phyloP scores from a whole-genome alignment of 148 eudicot genomes.

The Bassia scoparia region DNA sequence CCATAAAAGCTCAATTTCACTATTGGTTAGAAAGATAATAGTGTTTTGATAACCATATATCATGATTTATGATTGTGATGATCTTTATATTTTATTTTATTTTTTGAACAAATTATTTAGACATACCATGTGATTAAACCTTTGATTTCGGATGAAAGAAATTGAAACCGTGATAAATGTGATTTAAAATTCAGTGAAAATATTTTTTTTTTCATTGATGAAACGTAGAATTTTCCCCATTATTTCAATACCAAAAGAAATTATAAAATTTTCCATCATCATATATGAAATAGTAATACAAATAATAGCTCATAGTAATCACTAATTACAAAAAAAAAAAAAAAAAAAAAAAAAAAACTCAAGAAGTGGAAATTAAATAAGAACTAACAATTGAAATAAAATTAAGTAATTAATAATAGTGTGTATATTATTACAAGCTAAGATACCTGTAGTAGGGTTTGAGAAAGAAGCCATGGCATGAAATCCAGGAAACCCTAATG shows the following conservation, averaged over 20 bases:
- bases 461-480: conserved; percentile 7
- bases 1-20: background rate
- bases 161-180: background rate
- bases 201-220: background rate
- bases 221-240: background rate
- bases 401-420: too few relatives aligned
- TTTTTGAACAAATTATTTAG: background rate
- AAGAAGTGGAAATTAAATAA: too few relatives aligned
- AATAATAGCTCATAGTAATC: too few relatives aligned
- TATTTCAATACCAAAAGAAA: background rate
- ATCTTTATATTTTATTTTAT: background rate
- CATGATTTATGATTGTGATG: background rate
- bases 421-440: background rate
- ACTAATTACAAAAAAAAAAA: background rate
- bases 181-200: background rate
- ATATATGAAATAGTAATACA: too few relatives aligned
- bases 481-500: conserved; percentile 32
- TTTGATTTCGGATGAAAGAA: background rate
- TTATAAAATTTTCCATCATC: background rate
- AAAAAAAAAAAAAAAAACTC: background rate
- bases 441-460: conserved; percentile 35
- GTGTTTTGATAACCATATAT: conserved; percentile 3
- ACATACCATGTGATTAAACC: conserved; percentile 14
- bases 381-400: too few relatives aligned
- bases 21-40: conserved; percentile 3